phyloP scores from a whole-genome alignment of 805 yeast genomes.

The Wickerhamiella musiphila region DNA sequence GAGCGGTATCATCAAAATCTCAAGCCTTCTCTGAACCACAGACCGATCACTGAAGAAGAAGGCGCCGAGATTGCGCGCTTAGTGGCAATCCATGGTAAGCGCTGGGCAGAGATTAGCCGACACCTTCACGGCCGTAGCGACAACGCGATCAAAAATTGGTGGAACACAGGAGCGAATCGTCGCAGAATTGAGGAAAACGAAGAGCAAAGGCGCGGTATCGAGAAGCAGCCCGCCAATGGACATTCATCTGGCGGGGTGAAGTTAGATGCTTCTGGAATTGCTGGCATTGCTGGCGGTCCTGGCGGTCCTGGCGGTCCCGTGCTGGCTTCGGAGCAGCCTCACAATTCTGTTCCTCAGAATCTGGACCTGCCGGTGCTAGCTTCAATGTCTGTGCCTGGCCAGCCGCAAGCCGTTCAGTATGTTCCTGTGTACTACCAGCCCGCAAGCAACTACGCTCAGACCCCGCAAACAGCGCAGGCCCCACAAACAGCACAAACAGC shows the following conservation, averaged over 20 bases:
- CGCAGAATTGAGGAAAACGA: slow-evolving; percentile 27
- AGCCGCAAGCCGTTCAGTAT: not conserved
- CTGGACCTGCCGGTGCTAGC: not conserved
- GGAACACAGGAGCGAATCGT: slow-evolving; percentile 88
- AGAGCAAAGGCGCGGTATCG: not conserved
- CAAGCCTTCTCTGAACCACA: slow-evolving; percentile 64
- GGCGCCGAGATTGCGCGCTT: slow-evolving; percentile 66
- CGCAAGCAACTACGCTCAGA: too few species aligned
- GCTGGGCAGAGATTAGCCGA: slow-evolving; percentile 88
- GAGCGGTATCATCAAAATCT: slow-evolving; percentile 84
- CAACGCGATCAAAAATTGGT: slow-evolving; percentile 87
- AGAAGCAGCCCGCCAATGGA: not conserved
- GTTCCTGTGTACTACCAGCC: too few species aligned
- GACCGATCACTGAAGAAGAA: slow-evolving; percentile 73
- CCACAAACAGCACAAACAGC: too few species aligned
- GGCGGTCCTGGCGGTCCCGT: not conserved
- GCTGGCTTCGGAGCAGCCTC: not conserved
- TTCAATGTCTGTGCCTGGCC: not conserved
- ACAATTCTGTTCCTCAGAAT: too few species aligned
- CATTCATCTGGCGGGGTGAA: not conserved
- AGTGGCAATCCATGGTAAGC: slow-evolving; percentile 63
- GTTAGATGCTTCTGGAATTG: too few species aligned
- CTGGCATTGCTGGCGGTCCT: too few species aligned
- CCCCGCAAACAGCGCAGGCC: too few species aligned
- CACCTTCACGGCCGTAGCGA: slow-evolving; percentile 79